These are phyloP conservation scores for Podospora anserina DNA, from an alignment of 495 filamentous ascomycete species.

Conservation along the genomic window DNA sequence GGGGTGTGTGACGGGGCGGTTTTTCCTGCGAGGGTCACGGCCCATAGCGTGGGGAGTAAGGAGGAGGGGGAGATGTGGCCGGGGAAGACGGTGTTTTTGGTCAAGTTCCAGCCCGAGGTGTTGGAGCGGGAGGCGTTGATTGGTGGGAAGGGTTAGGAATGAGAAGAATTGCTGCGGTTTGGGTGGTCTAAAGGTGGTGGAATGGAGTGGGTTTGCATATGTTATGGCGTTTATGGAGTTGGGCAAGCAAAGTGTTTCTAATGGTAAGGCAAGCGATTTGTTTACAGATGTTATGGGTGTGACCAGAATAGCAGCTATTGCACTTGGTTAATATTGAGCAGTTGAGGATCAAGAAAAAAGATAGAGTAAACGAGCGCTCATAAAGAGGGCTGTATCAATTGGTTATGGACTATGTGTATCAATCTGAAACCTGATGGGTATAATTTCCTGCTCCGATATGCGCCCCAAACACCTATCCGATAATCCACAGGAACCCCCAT, in stretches of 20 bases:
- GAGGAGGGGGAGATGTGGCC: conserved; percentile 86
- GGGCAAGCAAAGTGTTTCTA: neutral
- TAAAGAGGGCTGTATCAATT: neutral
- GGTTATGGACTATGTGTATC: neutral
- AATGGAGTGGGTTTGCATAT: conserved; percentile 17
- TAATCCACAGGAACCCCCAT: neutral
- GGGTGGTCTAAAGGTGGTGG: neutral
- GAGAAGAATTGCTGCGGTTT: neutral
- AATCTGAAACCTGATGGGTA: neutral
- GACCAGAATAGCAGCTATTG: neutral
- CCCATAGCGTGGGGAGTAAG: conserved; percentile 76
- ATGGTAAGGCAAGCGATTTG: neutral
- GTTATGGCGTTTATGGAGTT: conserved; percentile 22
- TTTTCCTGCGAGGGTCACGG: conserved; percentile 84
- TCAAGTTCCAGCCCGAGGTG: conserved; percentile 83
- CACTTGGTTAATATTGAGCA: neutral
- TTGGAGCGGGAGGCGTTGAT: conserved; percentile 81
- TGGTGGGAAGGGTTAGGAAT: conserved; percentile 38
- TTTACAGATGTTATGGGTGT: neutral
- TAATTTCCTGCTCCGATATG: neutral
- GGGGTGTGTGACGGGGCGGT: conserved; percentile 90
- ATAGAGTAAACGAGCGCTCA: neutral
- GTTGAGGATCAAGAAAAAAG: neutral
- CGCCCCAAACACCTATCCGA: neutral
- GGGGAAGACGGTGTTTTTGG: conserved; percentile 88